These are phyloP conservation scores for Kodamaea fungicola DNA, from an alignment of 1,139 yeast genomes.

Conservation along the genomic window DNA sequence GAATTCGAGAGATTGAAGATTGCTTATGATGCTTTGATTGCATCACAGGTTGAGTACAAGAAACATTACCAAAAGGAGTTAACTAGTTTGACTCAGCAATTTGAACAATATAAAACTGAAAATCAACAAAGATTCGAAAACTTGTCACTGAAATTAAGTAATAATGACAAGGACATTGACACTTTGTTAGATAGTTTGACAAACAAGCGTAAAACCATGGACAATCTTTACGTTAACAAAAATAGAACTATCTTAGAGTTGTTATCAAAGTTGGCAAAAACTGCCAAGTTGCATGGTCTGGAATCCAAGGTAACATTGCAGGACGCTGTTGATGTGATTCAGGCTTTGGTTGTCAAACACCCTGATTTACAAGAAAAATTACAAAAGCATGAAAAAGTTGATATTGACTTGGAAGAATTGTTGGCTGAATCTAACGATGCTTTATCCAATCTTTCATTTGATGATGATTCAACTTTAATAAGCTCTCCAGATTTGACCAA, in stretches of 20 bases:
- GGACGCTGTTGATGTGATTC: constrained; percentile 30
- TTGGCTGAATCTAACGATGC: constrained; percentile 34
- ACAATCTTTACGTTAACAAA: constrained; percentile 43
- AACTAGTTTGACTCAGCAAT: constrained; percentile 23
- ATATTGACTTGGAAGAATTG: constrained; percentile 33
- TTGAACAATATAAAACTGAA: constrained; percentile 38
- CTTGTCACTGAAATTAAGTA: constrained; percentile 26
- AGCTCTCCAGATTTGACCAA: constrained; percentile 22
- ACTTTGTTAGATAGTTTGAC: constrained; percentile 41
- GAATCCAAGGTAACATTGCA: constrained; percentile 36
- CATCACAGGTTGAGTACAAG: constrained; percentile 56
- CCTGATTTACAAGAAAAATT: constrained; percentile 37
- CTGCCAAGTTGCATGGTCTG: constrained; percentile 49
- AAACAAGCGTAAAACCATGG: constrained; percentile 41
- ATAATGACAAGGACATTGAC: constrained; percentile 45
- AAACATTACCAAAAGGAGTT: constrained; percentile 43
- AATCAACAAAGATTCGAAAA: constrained; percentile 28
- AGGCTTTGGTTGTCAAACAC: constrained; percentile 27
- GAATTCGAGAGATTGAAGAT: constrained; percentile 58
- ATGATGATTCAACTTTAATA: constrained; percentile 33
- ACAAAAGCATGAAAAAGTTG: constrained; percentile 24
- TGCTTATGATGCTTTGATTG: constrained; percentile 60
- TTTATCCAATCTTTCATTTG: constrained; percentile 31
- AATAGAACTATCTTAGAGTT: constrained; percentile 46
- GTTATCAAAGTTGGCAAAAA: constrained; percentile 40